phyloP scores from a whole-genome alignment of 2,329 filamentous ascomycete genomes.

The Clarireedia paspali region DNA sequence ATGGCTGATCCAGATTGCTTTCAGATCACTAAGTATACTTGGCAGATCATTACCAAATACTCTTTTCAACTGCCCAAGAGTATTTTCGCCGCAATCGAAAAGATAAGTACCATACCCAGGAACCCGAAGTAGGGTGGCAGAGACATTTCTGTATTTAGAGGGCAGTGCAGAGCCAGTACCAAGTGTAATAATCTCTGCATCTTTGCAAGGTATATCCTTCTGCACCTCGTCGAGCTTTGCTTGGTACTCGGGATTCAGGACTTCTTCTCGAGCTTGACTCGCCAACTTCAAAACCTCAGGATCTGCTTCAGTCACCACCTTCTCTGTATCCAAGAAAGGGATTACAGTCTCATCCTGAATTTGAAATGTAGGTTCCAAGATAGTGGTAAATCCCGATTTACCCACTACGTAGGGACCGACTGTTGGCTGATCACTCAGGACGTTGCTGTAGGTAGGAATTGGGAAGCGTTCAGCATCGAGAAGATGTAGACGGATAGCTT shows the following conservation, averaged over 20 bases:
- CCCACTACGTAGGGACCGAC: slow-evolving; percentile 17
- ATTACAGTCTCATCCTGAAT: slow-evolving; percentile 38
- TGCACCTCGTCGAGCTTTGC: slow-evolving; percentile 44
- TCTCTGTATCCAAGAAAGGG: slow-evolving; percentile 41
- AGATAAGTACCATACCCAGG: slow-evolving; percentile 84
- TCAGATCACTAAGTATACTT: slow-evolving; percentile 69
- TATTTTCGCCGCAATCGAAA: slow-evolving; percentile 88
- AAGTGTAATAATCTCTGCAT: slow-evolving; percentile 77
- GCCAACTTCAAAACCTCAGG: slow-evolving; percentile 47
- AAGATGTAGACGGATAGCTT: slow-evolving; percentile 60
- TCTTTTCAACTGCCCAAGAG: slow-evolving; percentile 76
- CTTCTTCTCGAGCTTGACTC: slow-evolving; percentile 34
- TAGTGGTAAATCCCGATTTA: slow-evolving; percentile 18
- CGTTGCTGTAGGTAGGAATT: slow-evolving; percentile 57
- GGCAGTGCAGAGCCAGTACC: slow-evolving; percentile 88
- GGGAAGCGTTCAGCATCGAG: slow-evolving; percentile 70
- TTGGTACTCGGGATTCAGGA: slow-evolving; percentile 39
- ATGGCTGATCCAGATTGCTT: slow-evolving; percentile 87
- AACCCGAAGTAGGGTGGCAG: slow-evolving; percentile 74
- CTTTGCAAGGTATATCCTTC: slow-evolving; percentile 60
- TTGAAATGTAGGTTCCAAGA: slow-evolving; percentile 24
- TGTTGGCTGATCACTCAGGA: slow-evolving; percentile 3
- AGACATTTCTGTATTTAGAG: slow-evolving; percentile 93
- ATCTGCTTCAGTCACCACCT: slow-evolving; percentile 33
- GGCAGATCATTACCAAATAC: slow-evolving; percentile 60